Conservation (phyloP, 805 yeast genomes). For the Wickerhamiella musiphila region DNA sequence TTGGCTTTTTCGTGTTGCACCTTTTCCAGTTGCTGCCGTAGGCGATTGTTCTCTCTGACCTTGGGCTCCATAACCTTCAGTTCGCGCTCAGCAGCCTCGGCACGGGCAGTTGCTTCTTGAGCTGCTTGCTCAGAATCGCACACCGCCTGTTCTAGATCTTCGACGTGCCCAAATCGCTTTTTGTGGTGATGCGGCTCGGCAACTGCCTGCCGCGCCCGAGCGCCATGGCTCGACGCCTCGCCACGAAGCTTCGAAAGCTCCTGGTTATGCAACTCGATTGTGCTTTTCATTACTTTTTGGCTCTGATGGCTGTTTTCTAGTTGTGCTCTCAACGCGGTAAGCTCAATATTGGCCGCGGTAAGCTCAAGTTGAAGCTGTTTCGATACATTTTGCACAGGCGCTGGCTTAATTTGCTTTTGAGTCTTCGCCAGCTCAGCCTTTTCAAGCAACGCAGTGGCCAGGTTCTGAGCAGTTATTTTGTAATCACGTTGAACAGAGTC, state of each 20-base stretch:
- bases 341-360: background rate
- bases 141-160: slow-evolving; percentile 1
- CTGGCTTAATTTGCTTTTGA: background rate
- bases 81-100: slow-evolving; percentile 5
- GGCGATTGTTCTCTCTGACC: slow-evolving; percentile 3
- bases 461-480: background rate
- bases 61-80: slow-evolving; percentile 5
- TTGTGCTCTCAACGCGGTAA: background rate
- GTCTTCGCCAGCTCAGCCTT: background rate
- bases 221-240: background rate
- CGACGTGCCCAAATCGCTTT: background rate
- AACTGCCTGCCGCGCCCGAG: background rate
- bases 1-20: slow-evolving; percentile 15
- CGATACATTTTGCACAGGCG: background rate
- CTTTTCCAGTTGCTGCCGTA: slow-evolving; percentile 13
- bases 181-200: background rate
- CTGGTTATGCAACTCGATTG: background rate
- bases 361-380: slow-evolving; percentile 1
- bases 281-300: background rate
- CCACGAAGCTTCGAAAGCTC: background rate
- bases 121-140: background rate
- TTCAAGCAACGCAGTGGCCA: background rate
- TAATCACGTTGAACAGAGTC: background rate
- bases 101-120: slow-evolving; percentile 4
- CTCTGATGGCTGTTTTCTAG: background rate